A percentile compares a stretch with the other conserved stretches of the same genome.
Conservation (phyloP, 2,329 filamentous ascomycete species). For the Parafenestella ontariensis region DNA sequence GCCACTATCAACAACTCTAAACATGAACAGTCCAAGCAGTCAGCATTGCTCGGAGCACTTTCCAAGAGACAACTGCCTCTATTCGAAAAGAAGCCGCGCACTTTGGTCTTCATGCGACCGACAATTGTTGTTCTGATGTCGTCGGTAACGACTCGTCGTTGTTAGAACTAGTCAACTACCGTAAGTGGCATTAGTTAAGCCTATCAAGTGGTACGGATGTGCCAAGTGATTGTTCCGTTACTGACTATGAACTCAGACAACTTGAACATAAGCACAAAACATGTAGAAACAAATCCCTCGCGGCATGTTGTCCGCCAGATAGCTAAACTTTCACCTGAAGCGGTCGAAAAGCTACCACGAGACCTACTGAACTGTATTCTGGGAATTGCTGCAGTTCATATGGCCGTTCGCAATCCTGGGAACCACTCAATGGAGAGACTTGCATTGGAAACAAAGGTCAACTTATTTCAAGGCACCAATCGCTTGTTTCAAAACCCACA, state of each 20-base stretch:
- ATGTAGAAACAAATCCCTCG: slow-evolving; percentile 3
- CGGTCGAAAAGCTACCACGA: slow-evolving; percentile 18
- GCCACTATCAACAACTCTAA: background rate
- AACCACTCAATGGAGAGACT: slow-evolving; percentile 18
- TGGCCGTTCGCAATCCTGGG: slow-evolving; percentile 24
- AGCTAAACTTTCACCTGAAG: slow-evolving; percentile 17
- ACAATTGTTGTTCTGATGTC: slow-evolving; percentile 7
- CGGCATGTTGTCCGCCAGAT: slow-evolving; percentile 13
- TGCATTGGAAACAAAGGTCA: slow-evolving; percentile 28
- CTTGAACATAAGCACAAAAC: slow-evolving; percentile 15
- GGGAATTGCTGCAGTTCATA: slow-evolving; percentile 29
- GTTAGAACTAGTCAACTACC: slow-evolving; percentile 23
- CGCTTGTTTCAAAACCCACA: slow-evolving; percentile 17
- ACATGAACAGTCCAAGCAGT: slow-evolving; percentile 18
- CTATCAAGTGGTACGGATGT: background rate
- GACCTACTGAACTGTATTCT: slow-evolving; percentile 28
- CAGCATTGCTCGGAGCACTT: slow-evolving; percentile 16
- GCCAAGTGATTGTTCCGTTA: background rate
- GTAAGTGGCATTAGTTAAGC: slow-evolving; percentile 15
- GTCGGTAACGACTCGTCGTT: slow-evolving; percentile 6
- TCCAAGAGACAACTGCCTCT: slow-evolving; percentile 16
- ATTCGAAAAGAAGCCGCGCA: slow-evolving; percentile 20
- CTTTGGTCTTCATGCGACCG: slow-evolving; percentile 14
- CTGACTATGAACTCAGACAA: slow-evolving; percentile 18
- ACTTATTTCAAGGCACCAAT: slow-evolving; percentile 27